Conservation (phyloP, 345 rosid species). For the Bretschneidera sinensis region DNA sequence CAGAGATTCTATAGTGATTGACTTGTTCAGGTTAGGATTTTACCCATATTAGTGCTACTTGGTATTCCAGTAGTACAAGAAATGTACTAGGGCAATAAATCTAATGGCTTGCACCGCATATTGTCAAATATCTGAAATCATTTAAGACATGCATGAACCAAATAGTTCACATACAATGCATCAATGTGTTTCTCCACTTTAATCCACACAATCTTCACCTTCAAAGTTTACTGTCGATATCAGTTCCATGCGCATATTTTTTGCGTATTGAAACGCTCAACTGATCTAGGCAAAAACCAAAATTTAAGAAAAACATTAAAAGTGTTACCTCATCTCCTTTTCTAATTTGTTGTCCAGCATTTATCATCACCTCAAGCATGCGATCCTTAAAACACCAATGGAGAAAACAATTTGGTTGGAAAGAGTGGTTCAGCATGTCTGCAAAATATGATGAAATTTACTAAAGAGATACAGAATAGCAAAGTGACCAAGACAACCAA, state of each 20-base stretch:
- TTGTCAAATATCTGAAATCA: no score
- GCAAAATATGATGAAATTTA: slow-evolving; percentile 22
- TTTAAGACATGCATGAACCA: no score
- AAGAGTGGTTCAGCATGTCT: slow-evolving; percentile 94
- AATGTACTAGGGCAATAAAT: no score
- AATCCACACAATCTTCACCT: background rate
- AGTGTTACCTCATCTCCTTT: slow-evolving; percentile 80
- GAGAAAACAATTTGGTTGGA: slow-evolving; percentile 83
- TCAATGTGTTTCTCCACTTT: background rate
- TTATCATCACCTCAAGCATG: slow-evolving; percentile 95
- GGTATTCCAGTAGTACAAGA: no score
- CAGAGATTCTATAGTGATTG: background rate
- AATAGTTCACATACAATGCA: no score
- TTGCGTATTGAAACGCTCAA: background rate
- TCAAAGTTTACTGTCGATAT: background rate
- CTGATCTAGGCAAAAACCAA: slow-evolving; percentile 3
- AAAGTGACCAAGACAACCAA: background rate
- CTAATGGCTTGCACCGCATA: no score
- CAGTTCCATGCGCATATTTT: background rate
- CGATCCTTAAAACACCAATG: slow-evolving; percentile 97
- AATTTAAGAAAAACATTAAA: no score
- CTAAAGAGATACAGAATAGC: background rate
- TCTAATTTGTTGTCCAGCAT: slow-evolving; percentile 72
- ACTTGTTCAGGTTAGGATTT: background rate
- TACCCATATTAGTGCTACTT: no score